Evolutionary conservation across 1,284 basidiomycete genomes (phyloP).

Genomic region (Heterobasidion parviporum): DNA sequence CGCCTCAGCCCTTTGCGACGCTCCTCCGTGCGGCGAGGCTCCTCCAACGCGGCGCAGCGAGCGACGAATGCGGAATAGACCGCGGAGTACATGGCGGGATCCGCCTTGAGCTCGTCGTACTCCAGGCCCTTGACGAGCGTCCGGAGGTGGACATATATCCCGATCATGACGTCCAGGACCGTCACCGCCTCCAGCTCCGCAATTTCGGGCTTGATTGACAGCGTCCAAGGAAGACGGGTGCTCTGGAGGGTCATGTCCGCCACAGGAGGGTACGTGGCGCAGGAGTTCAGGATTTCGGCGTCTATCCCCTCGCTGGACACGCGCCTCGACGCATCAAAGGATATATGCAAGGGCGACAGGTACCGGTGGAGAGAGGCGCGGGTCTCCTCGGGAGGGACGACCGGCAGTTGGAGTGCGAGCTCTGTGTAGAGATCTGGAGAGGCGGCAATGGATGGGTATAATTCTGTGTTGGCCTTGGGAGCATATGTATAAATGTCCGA

Average conservation of each 20-base stretch:
- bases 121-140: background rate
- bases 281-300: background rate
- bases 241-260: background rate
- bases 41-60: background rate
- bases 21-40: background rate
- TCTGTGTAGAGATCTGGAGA: no score
- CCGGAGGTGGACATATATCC: background rate
- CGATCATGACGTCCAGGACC: background rate
- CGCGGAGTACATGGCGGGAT: background rate
- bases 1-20: background rate
- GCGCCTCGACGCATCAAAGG: no score
- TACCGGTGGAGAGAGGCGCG: no score
- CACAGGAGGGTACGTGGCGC: background rate
- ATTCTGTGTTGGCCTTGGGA: background rate
- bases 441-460: no score
- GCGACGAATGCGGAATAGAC: background rate
- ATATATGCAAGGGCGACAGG: no score
- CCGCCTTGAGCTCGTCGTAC: background rate
- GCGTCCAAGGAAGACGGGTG: background rate
- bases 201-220: background rate
- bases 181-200: background rate
- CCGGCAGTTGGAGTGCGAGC: no score
- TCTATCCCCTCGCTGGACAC: background rate
- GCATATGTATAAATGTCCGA: background rate
- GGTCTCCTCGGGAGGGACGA: no score